Percentiles rank a stretch among this genome's conserved stretches.
These are phyloP conservation scores for Heliosperma pusillum DNA, from an alignment of 148 eudicot species.

Conservation along the genomic window DNA sequence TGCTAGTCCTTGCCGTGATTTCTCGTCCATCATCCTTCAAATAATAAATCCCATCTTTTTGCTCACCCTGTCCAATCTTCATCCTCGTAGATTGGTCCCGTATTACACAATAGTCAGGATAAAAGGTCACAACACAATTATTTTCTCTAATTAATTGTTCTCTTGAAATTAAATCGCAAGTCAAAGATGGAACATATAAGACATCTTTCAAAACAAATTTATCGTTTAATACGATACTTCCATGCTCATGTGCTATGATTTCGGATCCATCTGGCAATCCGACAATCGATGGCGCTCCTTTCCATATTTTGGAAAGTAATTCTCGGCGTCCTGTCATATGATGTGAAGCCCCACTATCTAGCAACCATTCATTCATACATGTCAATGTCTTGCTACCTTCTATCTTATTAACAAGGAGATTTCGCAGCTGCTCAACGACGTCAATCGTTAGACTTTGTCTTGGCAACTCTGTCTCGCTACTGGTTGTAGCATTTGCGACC, in stretches of 20 bases:
- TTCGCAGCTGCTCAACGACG: no score
- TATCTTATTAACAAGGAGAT: no score
- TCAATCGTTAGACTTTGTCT: no score
- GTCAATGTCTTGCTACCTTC: no score
- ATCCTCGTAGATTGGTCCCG: neutral
- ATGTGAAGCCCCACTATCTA: neutral
- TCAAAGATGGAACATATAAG: neutral
- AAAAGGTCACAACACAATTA: constrained; percentile 9
- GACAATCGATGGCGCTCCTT: neutral
- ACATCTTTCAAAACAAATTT: neutral
- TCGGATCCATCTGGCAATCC: neutral
- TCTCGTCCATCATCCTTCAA: no score
- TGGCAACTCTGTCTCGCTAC: no score
- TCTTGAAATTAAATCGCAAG: neutral
- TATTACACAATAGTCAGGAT: neutral
- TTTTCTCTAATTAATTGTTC: neutral
- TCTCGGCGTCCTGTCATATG: neutral
- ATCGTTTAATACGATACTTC: neutral
- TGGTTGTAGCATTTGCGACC: no score
- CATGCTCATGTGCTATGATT: neutral
- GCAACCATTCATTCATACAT: no score
- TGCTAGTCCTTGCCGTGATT: neutral
- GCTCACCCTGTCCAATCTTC: constrained; percentile 3
- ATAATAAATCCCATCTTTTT: no score
- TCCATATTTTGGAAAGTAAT: neutral